phyloP scores from a whole-genome alignment of 2,329 filamentous ascomycete genomes.

The Fusarium graminum region DNA sequence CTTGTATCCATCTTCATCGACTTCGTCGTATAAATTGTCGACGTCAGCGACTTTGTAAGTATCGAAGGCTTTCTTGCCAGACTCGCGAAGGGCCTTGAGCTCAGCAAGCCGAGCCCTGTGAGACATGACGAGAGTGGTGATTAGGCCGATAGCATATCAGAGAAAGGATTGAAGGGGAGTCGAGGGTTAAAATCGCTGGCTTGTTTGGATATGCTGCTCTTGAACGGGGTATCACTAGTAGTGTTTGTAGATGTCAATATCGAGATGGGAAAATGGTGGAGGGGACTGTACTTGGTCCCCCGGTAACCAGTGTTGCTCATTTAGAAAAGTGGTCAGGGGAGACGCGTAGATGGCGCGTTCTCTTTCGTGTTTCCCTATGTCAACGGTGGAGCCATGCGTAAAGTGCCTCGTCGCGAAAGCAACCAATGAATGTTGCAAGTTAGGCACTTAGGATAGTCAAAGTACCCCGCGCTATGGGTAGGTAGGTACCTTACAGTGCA shows the following conservation, averaged over 20 bases:
- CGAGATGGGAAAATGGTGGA: slow-evolving; percentile 24
- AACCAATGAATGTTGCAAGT: slow-evolving; percentile 19
- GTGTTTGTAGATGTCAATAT: slow-evolving; percentile 21
- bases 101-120: slow-evolving; percentile 74
- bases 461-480: slow-evolving; percentile 10
- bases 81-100: slow-evolving; percentile 83
- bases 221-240: not conserved
- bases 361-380: slow-evolving; percentile 36
- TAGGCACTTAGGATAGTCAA: not conserved
- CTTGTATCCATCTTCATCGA: slow-evolving; percentile 97
- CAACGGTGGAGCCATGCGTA: slow-evolving; percentile 23
- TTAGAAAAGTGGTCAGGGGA: slow-evolving; percentile 41
- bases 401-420: slow-evolving; percentile 21
- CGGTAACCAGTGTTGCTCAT: slow-evolving; percentile 36
- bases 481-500: slow-evolving; percentile 19
- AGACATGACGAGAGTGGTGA: slow-evolving; percentile 51
- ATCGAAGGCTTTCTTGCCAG: slow-evolving; percentile 91
- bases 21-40: slow-evolving; percentile 90
- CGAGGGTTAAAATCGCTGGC: not conserved
- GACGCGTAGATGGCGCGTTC: slow-evolving; percentile 38
- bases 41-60: slow-evolving; percentile 89
- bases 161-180: not conserved
- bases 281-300: slow-evolving; percentile 33
- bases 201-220: slow-evolving; percentile 2
- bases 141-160: slow-evolving; percentile 45